phyloP scores from a whole-genome alignment of 257 asterid genomes.

The Leonotis leonurus region DNA sequence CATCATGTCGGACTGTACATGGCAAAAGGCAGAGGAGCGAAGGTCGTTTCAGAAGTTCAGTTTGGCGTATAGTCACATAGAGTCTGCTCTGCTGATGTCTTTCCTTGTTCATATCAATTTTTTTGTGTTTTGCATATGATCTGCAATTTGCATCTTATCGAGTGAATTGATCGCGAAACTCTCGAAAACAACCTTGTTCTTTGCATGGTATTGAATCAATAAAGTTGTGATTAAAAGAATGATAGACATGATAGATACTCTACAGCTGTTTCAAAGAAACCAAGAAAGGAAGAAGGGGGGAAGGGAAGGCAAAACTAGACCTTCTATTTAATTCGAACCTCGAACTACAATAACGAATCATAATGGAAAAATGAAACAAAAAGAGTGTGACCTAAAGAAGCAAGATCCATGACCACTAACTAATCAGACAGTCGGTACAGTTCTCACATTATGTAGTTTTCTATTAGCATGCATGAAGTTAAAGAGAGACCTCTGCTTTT shows the following conservation, averaged over 20 bases:
- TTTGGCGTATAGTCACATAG: conserved; percentile 21
- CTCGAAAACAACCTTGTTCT: background rate
- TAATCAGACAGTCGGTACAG: conserved; percentile 27
- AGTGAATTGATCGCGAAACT: too few relatives aligned
- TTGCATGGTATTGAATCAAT: background rate
- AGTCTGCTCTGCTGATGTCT: background rate
- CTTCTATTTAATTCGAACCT: conserved; percentile 14
- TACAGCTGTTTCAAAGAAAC: conserved; percentile 9
- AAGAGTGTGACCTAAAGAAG: background rate
- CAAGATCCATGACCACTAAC: conserved; percentile 15
- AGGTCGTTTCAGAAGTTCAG: conserved; percentile 54
- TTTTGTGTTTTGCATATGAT: background rate
- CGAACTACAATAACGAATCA: background rate
- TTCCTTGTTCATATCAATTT: background rate
- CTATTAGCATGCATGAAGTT: conserved; percentile 50
- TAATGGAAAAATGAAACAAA: background rate
- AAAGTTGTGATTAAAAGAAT: background rate
- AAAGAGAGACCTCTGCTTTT: conserved; percentile 71
- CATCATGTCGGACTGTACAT: conserved; percentile 84
- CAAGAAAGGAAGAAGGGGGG: background rate
- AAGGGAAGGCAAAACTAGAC: background rate
- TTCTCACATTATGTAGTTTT: conserved; percentile 51
- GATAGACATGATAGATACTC: too few relatives aligned
- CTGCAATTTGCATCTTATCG: conserved; percentile 5
- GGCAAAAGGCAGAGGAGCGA: conserved; percentile 88